phyloP scores from a whole-genome alignment of 148 eudicot species.

The Hydrangea macrophylla region DNA sequence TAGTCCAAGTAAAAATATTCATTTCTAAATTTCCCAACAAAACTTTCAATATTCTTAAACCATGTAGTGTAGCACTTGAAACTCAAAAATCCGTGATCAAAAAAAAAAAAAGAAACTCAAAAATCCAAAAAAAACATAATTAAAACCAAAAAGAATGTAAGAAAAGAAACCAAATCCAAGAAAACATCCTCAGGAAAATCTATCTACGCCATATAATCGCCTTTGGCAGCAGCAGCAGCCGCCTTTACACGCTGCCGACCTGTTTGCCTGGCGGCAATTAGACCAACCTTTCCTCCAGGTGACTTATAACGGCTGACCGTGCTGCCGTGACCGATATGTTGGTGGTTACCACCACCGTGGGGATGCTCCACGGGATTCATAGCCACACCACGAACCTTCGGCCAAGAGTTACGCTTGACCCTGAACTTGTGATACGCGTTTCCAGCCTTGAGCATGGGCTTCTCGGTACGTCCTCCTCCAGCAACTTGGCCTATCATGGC shows the following conservation, averaged over 20 bases:
- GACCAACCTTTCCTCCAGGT: constrained; percentile 58
- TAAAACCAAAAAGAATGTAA: background rate
- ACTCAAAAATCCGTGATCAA: constrained; percentile 8
- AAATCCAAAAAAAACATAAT: background rate
- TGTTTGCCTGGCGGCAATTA: constrained; percentile 53
- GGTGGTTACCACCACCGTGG: constrained; percentile 68
- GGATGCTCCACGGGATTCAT: constrained; percentile 62
- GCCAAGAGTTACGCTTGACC: constrained; percentile 58
- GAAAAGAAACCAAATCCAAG: constrained; percentile 3
- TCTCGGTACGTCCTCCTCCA: constrained; percentile 55
- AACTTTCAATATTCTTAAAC: constrained; percentile 2
- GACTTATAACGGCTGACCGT: constrained; percentile 59
- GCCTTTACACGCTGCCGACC: constrained; percentile 58
- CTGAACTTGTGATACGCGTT: constrained; percentile 54
- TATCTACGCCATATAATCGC: constrained; percentile 28
- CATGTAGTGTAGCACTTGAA: background rate
- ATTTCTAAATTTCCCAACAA: background rate
- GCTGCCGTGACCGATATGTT: constrained; percentile 55
- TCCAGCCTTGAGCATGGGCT: constrained; percentile 49
- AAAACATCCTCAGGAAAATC: background rate
- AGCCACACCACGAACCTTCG: constrained; percentile 64
- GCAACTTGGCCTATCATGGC: constrained; percentile 60
- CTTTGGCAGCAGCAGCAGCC: constrained; percentile 47
- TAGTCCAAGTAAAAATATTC: background rate
- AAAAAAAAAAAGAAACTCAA: too few relatives aligned